Evolutionary conservation across 2,329 filamentous ascomycete genomes (phyloP).

Genomic region (Alternaria brassicicola): DNA sequence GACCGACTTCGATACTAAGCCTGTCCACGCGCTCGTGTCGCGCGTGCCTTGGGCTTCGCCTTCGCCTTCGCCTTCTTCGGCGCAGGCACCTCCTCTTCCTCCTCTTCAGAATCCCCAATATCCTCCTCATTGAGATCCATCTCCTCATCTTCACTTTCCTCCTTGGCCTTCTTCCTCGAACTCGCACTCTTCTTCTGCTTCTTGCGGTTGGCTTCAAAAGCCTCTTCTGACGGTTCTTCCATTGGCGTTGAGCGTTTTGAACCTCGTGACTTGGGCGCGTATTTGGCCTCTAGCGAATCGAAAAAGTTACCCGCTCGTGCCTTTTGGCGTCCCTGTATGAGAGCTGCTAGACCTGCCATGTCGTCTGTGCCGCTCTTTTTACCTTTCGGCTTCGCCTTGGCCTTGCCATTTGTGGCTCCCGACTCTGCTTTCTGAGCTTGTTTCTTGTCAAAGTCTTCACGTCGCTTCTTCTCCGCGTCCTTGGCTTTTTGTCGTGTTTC

Average conservation of each 20-base stretch:
- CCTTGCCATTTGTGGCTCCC: constrained; percentile 34
- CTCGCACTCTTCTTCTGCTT: constrained; percentile 30
- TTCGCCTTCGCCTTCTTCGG: constrained; percentile 30
- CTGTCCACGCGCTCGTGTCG: constrained; percentile 24
- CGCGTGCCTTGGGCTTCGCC: constrained; percentile 19
- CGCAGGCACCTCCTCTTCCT: constrained; percentile 27
- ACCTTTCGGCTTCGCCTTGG: constrained; percentile 54
- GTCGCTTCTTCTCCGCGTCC: constrained; percentile 44
- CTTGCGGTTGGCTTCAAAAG: constrained; percentile 54
- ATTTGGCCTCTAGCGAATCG: constrained; percentile 44
- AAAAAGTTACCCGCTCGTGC: constrained; percentile 45
- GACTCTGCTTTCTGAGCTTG: constrained; percentile 65
- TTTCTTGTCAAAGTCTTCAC: constrained; percentile 57
- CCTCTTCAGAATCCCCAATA: constrained; percentile 33
- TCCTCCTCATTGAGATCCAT: constrained; percentile 36
- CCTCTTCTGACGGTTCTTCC: constrained; percentile 68
- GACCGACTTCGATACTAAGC: constrained; percentile 5
- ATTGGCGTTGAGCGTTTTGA: constrained; percentile 54
- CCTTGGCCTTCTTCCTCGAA: constrained; percentile 28
- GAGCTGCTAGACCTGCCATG: constrained; percentile 45
- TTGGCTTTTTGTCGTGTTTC: constrained; percentile 39
- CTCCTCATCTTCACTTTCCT: constrained; percentile 28
- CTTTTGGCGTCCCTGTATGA: constrained; percentile 47
- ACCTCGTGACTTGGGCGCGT: constrained; percentile 47
- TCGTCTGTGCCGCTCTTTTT: constrained; percentile 41